Base-by-base conservation (phyloP, 371 early-diverging fungal genomes). In the Parasitella parasitica region DNA sequence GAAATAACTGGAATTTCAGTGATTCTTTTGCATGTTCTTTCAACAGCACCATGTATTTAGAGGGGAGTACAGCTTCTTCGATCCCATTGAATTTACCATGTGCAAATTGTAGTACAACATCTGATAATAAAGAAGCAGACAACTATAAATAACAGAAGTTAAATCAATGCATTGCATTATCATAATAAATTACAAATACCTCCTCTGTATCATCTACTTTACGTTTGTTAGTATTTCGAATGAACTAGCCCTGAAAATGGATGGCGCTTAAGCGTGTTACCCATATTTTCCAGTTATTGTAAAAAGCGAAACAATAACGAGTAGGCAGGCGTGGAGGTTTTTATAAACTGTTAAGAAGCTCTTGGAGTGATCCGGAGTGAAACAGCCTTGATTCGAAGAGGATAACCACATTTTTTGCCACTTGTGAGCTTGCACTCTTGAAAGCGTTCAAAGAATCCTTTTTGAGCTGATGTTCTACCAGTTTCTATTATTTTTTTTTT, bases 301-400 rank as follows among this genome's bases (percentile, higher is more conserved):
- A 67, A 72, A 72, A 69, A n/a, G 72, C 69, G 63, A 72, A 67
- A 72, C 74, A 71, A 63, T 72, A 71, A 75, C 71, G 79, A 80
- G 83, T 82, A 81, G 78, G 77, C 77, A 76, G 82, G 78, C 80
- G 77, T 81, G 81, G 77, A 72, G 81, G 81, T 76, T 73, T 39
- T 39, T 67, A 51, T 55, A 59, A 54, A 54, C 46, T 54, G 82
- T 74, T 68, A 68, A 64, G 72, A 83, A 81, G 76, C 77, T 70
- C 61, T 77, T 72, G 76, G 71, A 67, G 80, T 81, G 67, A 80
- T 67, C 71, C 71, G 63, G 69, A 69, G 74, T 79, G 81, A 76
- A 84, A 75, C 80, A 69, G 72, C 78, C 82, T 71, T 36, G 30
- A 30, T 30, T 30, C 30, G 30, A 8, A 30, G 30, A 30, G 3